Evolutionary conservation across 2,329 filamentous ascomycete species (phyloP).

Genomic region (Alternaria rosae): DNA sequence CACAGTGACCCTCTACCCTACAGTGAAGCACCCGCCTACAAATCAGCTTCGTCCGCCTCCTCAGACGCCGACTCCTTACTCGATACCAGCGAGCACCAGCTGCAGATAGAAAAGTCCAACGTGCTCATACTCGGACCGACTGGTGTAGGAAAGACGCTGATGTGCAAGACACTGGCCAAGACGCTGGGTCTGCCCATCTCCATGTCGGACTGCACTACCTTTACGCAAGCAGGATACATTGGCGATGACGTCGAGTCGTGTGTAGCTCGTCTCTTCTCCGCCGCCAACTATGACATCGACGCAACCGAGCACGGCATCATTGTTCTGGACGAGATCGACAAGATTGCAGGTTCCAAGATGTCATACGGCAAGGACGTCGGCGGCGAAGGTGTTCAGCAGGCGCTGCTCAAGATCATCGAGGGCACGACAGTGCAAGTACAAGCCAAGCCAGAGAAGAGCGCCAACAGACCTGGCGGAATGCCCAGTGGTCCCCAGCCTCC

Average conservation of each 20-base stretch:
- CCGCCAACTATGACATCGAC: conserved; percentile 86
- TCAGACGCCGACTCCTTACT: conserved; percentile 54
- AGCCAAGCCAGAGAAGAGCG: conserved; percentile 76
- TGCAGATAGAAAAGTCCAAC: conserved; percentile 96
- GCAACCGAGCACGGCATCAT: conserved; percentile 91
- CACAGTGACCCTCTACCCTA: conserved; percentile 21
- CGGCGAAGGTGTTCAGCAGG: conserved; percentile 96
- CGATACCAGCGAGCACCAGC: conserved; percentile 58
- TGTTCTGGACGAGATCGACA: conserved; percentile 96
- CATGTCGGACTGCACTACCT: conserved; percentile 93
- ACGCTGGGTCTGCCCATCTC: conserved; percentile 95
- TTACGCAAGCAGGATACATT: conserved; percentile 97
- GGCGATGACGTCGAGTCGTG: conserved; percentile 97
- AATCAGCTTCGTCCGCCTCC: conserved; percentile 29
- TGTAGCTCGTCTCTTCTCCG: conserved; percentile 87
- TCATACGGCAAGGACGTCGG: conserved; percentile 92
- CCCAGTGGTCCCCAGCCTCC: conserved; percentile 27
- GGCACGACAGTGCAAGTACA: conserved; percentile 93
- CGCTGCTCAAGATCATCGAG: conserved; percentile 93
- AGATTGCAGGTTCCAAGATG: conserved; percentile 88
- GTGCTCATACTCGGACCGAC: conserved; percentile 89
- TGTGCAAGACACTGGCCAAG: conserved; percentile 88
- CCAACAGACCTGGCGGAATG: conserved; percentile 32
- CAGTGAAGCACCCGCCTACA: conserved; percentile 26
- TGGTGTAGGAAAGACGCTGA: conserved; percentile 95